These are phyloP conservation scores for Apiospora saccharicola DNA, from an alignment of 2,329 filamentous ascomycete species.

Conservation along the genomic window DNA sequence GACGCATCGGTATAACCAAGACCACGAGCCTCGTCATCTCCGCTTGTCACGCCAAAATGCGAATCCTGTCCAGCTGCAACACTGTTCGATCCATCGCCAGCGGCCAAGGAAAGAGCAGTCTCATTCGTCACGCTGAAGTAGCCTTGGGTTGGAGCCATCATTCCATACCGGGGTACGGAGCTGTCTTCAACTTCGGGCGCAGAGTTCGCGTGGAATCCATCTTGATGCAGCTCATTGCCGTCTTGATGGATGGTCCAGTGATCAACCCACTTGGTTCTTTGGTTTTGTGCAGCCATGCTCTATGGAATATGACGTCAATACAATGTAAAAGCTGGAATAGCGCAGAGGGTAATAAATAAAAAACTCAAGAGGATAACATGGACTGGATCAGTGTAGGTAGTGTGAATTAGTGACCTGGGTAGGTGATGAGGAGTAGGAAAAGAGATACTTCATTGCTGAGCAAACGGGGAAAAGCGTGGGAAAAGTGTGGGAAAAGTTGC, in stretches of 20 bases:
- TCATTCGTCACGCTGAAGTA: neutral
- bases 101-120: neutral
- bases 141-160: neutral
- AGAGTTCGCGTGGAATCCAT: neutral
- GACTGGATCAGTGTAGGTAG: neutral
- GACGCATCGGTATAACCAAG: neutral
- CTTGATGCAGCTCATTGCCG: neutral
- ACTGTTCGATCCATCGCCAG: neutral
- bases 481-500: neutral
- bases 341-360: neutral
- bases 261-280: neutral
- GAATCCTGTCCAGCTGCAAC: too few species aligned
- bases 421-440: too few species aligned
- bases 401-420: neutral
- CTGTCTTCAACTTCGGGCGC: neutral
- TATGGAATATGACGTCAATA: neutral
- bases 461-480: neutral
- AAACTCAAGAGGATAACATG: neutral
- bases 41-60: neutral
- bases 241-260: constrained; percentile 2
- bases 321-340: neutral
- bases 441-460: neutral
- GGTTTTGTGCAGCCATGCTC: neutral
- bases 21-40: neutral
- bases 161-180: neutral